These are phyloP conservation scores for Populus hybrid DNA, from an alignment of 441 rosid genomes.

Conservation along the genomic window DNA sequence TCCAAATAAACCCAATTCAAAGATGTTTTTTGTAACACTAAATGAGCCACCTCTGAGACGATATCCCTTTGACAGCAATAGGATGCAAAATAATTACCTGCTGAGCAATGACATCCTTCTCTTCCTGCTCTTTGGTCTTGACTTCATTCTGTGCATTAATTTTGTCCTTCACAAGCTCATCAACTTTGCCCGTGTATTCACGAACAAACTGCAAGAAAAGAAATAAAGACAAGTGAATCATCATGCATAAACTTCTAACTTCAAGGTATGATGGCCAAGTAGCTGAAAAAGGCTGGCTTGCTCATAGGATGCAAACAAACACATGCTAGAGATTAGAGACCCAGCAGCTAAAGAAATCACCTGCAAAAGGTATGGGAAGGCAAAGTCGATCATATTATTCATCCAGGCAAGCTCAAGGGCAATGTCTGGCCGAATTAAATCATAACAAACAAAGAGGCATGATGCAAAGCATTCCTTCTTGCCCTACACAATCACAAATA, in stretches of 20 bases:
- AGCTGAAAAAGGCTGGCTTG: neutral
- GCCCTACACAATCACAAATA: slow-evolving; percentile 46
- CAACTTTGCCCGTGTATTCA: slow-evolving; percentile 92
- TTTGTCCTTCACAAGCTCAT: slow-evolving; percentile 87
- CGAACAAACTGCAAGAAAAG: slow-evolving; percentile 67
- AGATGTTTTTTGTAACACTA: neutral
- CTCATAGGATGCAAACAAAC: neutral
- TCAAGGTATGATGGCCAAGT: neutral
- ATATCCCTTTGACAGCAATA: neutral
- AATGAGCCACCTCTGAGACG: neutral
- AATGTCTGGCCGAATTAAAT: slow-evolving; percentile 79
- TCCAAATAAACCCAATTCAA: neutral
- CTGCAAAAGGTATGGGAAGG: slow-evolving; percentile 95
- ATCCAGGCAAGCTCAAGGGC: slow-evolving; percentile 78
- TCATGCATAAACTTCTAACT: neutral
- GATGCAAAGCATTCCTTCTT: slow-evolving; percentile 98
- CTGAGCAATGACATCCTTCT: slow-evolving; percentile 86
- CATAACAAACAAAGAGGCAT: slow-evolving; percentile 96
- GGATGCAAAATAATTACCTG: slow-evolving; percentile 51
- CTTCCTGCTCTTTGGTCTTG: slow-evolving; percentile 89
- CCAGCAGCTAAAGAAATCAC: slow-evolving; percentile 27
- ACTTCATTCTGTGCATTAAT: slow-evolving; percentile 72
- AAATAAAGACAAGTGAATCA: too few relatives aligned
- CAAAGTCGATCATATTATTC: slow-evolving; percentile 48
- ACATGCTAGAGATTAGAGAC: neutral